Percentiles rank a stretch among this genome's conserved stretches.
These are phyloP conservation scores for Cyberlindnera mississippiensis DNA, from an alignment of 805 yeast species.

Conservation along the genomic window DNA sequence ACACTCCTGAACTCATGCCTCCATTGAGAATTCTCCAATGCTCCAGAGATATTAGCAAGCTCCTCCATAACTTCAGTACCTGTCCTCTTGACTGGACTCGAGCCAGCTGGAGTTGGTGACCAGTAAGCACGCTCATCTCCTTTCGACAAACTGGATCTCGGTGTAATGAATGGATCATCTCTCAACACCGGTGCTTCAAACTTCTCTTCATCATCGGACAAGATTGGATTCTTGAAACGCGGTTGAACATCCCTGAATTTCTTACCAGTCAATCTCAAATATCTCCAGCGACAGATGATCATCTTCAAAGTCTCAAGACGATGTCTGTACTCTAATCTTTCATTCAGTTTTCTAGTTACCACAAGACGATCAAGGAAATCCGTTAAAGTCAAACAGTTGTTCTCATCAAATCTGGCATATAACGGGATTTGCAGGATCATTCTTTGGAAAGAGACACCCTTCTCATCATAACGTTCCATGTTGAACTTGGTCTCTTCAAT, in stretches of 20 bases:
- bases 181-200: not conserved
- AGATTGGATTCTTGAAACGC: not conserved
- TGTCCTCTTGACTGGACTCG: too few relatives aligned
- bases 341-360: conserved; percentile 52
- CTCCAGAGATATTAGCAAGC: too few relatives aligned
- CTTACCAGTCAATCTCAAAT: conserved; percentile 14
- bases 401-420: conserved; percentile 71
- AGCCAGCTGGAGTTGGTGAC: too few relatives aligned
- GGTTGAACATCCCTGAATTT: conserved; percentile 5
- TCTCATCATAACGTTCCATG: conserved; percentile 54
- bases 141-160: not conserved
- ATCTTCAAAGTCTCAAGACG: conserved; percentile 33
- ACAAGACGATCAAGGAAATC: conserved; percentile 65
- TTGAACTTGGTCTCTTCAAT: conserved; percentile 62
- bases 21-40: too few relatives aligned
- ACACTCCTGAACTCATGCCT: too few relatives aligned
- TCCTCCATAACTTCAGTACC: too few relatives aligned
- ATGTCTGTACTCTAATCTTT: conserved; percentile 31
- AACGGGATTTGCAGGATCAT: conserved; percentile 67
- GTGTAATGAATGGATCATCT: not conserved
- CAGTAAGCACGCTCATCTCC: not conserved
- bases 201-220: not conserved
- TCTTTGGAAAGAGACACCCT: conserved; percentile 61
- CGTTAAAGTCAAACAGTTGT: conserved; percentile 68
- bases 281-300: conserved; percentile 36